phyloP scores from a whole-genome alignment of 2,329 filamentous ascomycete species.

The Cytospora schulzeri region DNA sequence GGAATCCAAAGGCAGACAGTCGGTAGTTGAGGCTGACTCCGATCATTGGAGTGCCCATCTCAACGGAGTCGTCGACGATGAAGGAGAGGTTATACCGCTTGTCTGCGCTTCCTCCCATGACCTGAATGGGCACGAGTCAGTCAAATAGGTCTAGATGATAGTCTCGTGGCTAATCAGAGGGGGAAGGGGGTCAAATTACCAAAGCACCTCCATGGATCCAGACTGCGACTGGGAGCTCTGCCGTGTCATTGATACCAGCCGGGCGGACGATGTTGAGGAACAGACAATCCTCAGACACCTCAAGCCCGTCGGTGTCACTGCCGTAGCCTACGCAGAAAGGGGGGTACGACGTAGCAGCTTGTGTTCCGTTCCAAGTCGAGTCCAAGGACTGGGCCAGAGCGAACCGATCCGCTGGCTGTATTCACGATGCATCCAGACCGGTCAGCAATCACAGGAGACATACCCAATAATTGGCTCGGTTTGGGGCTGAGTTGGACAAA shows the following conservation, averaged over 20 bases:
- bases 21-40: constrained; percentile 54
- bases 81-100: constrained; percentile 63
- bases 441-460: constrained; percentile 47
- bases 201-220: constrained; percentile 57
- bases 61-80: constrained; percentile 52
- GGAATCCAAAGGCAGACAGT: constrained; percentile 49
- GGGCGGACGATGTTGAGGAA: constrained; percentile 62
- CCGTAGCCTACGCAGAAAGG: constrained; percentile 55
- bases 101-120: constrained; percentile 40
- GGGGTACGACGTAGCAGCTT: constrained; percentile 49
- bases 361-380: constrained; percentile 43
- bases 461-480: too few relatives aligned
- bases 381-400: constrained; percentile 52
- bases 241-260: constrained; percentile 42
- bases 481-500: too few relatives aligned
- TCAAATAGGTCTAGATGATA: neutral
- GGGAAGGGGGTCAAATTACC: neutral
- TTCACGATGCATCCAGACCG: constrained; percentile 28
- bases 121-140: neutral
- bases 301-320: constrained; percentile 34
- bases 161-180: neutral
- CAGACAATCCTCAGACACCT: constrained; percentile 57
- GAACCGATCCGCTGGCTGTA: constrained; percentile 45
- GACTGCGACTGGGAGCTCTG: constrained; percentile 55
- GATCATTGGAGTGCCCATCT: constrained; percentile 50